phyloP scores from a whole-genome alignment of 805 yeast species.

The Komagataella pseudopastoris region DNA sequence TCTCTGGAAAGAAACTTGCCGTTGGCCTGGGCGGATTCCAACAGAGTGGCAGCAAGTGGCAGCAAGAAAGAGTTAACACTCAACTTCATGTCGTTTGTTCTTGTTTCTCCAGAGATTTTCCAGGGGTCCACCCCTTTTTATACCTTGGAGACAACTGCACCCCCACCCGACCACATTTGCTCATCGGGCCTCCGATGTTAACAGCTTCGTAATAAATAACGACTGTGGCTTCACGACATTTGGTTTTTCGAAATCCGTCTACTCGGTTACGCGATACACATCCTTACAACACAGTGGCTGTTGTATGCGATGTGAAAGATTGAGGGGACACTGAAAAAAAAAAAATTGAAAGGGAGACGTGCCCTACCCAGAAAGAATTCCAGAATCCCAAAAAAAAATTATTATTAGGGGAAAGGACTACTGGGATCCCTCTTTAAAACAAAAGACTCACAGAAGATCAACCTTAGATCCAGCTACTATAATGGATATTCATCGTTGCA shows the following conservation, averaged over 20 bases:
- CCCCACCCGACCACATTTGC: not conserved
- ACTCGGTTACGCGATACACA: not conserved
- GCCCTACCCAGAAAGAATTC: not conserved
- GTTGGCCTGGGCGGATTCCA: constrained; percentile 11
- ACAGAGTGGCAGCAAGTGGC: not conserved
- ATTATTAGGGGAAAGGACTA: not conserved
- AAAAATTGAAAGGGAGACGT: not conserved
- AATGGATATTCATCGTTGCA: constrained; percentile 79
- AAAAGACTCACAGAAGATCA: not conserved
- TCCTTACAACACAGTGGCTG: not conserved
- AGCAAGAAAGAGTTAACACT: not conserved
- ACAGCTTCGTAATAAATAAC: not conserved
- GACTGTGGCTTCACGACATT: not conserved
- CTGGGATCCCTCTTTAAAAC: not conserved
- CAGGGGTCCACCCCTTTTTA: not conserved
- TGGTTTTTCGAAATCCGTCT: not conserved
- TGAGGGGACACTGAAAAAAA: not conserved
- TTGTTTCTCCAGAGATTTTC: not conserved
- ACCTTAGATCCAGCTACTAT: constrained; percentile 6
- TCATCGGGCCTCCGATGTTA: not conserved
- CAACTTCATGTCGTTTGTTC: not conserved
- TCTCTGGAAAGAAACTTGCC: constrained; percentile 21
- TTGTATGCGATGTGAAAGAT: not conserved
- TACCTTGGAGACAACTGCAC: not conserved
- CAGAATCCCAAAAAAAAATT: not conserved